Percentiles rank a stretch among this genome's conserved stretches.
phyloP scores from a whole-genome alignment of 2,329 filamentous ascomycete genomes.

The Microcyclospora tardicrescens region DNA sequence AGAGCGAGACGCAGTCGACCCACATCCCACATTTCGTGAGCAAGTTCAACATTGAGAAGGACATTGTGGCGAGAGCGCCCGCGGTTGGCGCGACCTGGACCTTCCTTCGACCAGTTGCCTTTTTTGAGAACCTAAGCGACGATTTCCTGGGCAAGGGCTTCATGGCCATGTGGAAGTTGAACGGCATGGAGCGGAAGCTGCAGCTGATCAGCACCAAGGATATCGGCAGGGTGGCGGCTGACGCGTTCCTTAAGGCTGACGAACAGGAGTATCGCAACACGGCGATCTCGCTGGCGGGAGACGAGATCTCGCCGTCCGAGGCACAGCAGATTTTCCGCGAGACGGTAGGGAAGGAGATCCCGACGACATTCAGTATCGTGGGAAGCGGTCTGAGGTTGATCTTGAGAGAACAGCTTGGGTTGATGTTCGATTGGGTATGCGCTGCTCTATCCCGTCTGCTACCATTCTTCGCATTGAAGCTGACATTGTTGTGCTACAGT shows the following conservation, averaged over 20 bases:
- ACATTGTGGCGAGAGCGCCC: slow-evolving; percentile 38
- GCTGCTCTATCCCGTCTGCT: too few species aligned
- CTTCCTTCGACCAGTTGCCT: slow-evolving; percentile 48
- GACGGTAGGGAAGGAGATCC: slow-evolving; percentile 32
- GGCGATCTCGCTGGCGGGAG: slow-evolving; percentile 39
- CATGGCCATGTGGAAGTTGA: slow-evolving; percentile 29
- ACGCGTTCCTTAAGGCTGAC: slow-evolving; percentile 33
- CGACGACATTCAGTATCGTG: slow-evolving; percentile 31
- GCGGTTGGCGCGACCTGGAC: slow-evolving; percentile 44
- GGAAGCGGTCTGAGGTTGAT: slow-evolving; percentile 28
- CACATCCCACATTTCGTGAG: slow-evolving; percentile 47
- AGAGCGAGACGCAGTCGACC: slow-evolving; percentile 40
- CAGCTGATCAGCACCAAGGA: slow-evolving; percentile 33
- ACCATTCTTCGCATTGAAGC: too few species aligned
- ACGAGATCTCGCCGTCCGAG: slow-evolving; percentile 37
- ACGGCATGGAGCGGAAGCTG: slow-evolving; percentile 9
- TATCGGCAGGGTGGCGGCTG: slow-evolving; percentile 39
- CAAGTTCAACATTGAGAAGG: slow-evolving; percentile 49
- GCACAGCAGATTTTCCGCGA: slow-evolving; percentile 34
- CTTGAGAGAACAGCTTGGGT: slow-evolving; percentile 22
- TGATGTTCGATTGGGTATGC: slow-evolving; percentile 28
- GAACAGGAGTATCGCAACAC: slow-evolving; percentile 30
- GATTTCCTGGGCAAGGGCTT: slow-evolving; percentile 38
- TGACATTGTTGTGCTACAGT: slow-evolving; percentile 10
- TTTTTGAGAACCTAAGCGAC: slow-evolving; percentile 46